phyloP scores from a whole-genome alignment of 2,329 filamentous ascomycete genomes.

The Leptographium procerum region DNA sequence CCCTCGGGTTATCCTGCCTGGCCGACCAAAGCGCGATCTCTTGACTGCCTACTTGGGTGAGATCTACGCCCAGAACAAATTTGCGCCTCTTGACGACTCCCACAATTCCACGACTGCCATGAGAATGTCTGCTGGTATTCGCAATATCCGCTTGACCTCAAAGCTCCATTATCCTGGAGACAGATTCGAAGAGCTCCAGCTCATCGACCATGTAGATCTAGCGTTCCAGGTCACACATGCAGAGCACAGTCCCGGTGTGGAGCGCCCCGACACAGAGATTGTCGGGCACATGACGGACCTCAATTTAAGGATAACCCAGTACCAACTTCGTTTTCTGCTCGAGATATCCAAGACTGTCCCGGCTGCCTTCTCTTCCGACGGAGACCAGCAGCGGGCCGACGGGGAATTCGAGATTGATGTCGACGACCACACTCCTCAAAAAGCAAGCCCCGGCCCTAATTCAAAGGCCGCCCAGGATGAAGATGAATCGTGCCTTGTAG shows the following conservation, averaged over 20 bases:
- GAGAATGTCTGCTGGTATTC: slow-evolving; percentile 80
- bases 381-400: slow-evolving; percentile 58
- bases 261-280: slow-evolving; percentile 84
- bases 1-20: slow-evolving; percentile 62
- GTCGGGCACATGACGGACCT: slow-evolving; percentile 88
- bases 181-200: slow-evolving; percentile 73
- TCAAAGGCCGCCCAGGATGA: neutral
- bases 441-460: slow-evolving; percentile 30
- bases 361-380: slow-evolving; percentile 57
- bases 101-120: slow-evolving; percentile 66
- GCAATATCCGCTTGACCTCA: slow-evolving; percentile 84
- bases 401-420: slow-evolving; percentile 62
- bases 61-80: slow-evolving; percentile 93
- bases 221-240: slow-evolving; percentile 87
- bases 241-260: slow-evolving; percentile 65
- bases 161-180: slow-evolving; percentile 70
- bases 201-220: slow-evolving; percentile 94
- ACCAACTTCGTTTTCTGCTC: slow-evolving; percentile 79
- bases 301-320: slow-evolving; percentile 79
- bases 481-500: slow-evolving; percentile 32
- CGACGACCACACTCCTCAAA: slow-evolving; percentile 41
- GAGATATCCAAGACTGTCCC: slow-evolving; percentile 83
- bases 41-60: slow-evolving; percentile 92
- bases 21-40: slow-evolving; percentile 62
- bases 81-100: slow-evolving; percentile 71